phyloP scores from a whole-genome alignment of 805 yeast genomes.

The Candida hungchunana region DNA sequence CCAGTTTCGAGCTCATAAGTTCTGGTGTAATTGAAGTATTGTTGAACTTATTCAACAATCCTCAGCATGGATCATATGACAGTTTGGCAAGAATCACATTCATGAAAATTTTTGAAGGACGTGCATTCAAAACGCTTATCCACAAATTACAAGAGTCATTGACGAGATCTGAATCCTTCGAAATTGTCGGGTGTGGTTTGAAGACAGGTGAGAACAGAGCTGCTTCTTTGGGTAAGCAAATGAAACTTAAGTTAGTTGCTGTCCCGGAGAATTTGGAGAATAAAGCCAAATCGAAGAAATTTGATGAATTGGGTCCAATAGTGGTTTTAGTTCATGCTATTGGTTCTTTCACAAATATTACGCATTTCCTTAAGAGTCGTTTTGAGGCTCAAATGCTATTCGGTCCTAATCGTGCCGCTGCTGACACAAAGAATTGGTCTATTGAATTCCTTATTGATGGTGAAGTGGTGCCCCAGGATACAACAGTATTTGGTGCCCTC shows the following conservation, averaged over 20 bases:
- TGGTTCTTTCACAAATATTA: conserved; percentile 43
- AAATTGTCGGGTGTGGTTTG: conserved; percentile 43
- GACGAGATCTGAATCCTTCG: conserved; percentile 70
- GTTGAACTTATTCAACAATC: conserved; percentile 30
- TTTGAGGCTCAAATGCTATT: conserved; percentile 27
- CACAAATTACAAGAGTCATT: conserved; percentile 66
- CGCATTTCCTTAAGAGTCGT: conserved; percentile 39
- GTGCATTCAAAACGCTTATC: conserved; percentile 43
- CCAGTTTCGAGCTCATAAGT: conserved; percentile 71
- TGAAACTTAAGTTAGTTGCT: conserved; percentile 52
- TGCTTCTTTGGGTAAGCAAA: conserved; percentile 65
- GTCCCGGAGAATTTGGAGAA: conserved; percentile 28
- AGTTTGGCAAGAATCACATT: conserved; percentile 43
- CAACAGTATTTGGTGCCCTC: conserved; percentile 75
- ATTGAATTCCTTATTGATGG: conserved; percentile 58
- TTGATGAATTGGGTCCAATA: conserved; percentile 26
- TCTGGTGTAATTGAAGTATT: conserved; percentile 57
- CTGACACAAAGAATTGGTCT: conserved; percentile 27
- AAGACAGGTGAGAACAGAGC: conserved; percentile 41
- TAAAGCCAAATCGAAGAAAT: background rate
- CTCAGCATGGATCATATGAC: conserved; percentile 24
- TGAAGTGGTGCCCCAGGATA: conserved; percentile 53
- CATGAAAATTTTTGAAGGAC: conserved; percentile 32
- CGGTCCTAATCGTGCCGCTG: conserved; percentile 19
- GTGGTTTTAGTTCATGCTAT: conserved; percentile 47